These are phyloP conservation scores for Oryza glumipatula DNA, from an alignment of 176 grass and related monocot species.

Conservation along the genomic window DNA sequence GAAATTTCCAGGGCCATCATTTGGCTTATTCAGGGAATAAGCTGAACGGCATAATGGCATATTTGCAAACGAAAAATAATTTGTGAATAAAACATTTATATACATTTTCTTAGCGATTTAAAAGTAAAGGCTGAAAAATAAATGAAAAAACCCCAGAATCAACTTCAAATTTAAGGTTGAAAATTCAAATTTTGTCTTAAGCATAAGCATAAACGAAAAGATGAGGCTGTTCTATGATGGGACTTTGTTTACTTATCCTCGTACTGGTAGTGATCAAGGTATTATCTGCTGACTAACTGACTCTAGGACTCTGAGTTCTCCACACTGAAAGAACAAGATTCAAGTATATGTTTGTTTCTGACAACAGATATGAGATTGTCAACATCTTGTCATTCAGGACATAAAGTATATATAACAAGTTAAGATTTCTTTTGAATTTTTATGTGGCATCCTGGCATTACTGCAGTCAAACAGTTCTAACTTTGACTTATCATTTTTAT, in stretches of 20 bases:
- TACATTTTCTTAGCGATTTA: too few species aligned
- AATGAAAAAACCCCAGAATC: too few species aligned
- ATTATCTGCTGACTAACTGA: not conserved
- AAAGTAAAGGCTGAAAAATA: too few species aligned
- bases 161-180: too few species aligned
- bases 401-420: not conserved
- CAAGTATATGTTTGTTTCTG: slow-evolving; percentile 27
- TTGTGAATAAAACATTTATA: too few species aligned
- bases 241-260: not conserved
- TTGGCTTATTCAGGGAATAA: too few species aligned
- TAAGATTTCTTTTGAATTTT: slow-evolving; percentile 21
- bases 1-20: not conserved
- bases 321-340: not conserved
- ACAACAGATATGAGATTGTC: not conserved
- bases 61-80: too few species aligned
- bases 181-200: too few species aligned
- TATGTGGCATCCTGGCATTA: not conserved
- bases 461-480: not conserved
- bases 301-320: not conserved
- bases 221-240: not conserved
- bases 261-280: not conserved
- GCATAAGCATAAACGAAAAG: too few species aligned
- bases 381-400: not conserved
- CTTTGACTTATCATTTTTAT: not conserved
- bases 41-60: too few species aligned